Conservation (phyloP, 192 early-diverging fungal genomes). For the Endogone sp. region DNA sequence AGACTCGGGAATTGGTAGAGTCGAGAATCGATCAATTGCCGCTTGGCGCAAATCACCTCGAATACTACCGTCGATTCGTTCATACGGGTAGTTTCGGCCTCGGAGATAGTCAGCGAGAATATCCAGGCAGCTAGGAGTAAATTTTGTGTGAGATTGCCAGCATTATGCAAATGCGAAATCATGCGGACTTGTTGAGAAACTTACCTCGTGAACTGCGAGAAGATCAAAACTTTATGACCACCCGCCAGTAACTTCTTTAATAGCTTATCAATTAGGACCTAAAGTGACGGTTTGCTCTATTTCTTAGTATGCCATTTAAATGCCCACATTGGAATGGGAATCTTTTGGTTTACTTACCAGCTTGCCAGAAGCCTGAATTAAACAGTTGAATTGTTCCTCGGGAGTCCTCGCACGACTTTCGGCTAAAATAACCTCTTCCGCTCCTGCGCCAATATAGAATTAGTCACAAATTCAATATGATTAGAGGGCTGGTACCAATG, state of each 20-base stretch:
- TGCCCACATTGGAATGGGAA: neutral
- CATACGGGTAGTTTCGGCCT: conserved; percentile 64
- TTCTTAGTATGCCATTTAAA: neutral
- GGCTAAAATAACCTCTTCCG: conserved; percentile 71
- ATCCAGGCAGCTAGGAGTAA: conserved; percentile 57
- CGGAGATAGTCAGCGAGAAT: conserved; percentile 79
- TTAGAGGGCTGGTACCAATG: too few species aligned
- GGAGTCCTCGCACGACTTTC: conserved; percentile 54
- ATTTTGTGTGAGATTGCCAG: too few species aligned
- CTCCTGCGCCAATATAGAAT: conserved; percentile 27
- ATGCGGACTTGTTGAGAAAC: too few species aligned
- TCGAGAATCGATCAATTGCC: conserved; percentile 80
- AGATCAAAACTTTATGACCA: conserved; percentile 84
- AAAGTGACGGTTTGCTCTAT: neutral
- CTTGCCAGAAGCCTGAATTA: conserved; percentile 80
- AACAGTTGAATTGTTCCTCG: conserved; percentile 62
- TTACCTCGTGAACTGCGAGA: conserved; percentile 82
- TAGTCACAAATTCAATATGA: too few species aligned
- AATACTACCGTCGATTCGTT: conserved; percentile 80
- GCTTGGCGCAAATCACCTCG: conserved; percentile 79
- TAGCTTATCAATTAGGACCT: conserved; percentile 74
- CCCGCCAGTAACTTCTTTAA: conserved; percentile 66
- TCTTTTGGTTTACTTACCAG: conserved; percentile 39
- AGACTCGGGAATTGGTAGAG: conserved; percentile 57
- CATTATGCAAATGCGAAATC: too few species aligned